Conservation (phyloP, 331 rosid genomes). For the Saraca asoca region DNA sequence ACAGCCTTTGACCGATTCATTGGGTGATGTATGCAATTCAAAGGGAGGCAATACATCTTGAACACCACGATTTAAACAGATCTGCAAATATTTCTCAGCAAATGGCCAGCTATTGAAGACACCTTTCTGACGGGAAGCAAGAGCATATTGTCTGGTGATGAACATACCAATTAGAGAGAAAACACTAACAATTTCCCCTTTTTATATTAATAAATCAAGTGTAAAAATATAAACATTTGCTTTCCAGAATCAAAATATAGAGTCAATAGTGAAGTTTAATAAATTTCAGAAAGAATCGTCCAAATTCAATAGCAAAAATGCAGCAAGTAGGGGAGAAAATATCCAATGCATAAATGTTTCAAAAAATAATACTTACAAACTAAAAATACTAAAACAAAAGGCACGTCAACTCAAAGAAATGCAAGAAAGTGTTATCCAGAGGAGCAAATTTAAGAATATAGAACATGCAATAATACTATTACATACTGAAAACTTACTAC, state of each 20-base stretch:
- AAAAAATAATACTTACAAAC: constrained; percentile 14
- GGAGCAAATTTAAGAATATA: constrained; percentile 7
- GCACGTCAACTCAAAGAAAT: constrained; percentile 1
- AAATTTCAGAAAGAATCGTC: constrained; percentile 6
- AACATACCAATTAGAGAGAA: not conserved
- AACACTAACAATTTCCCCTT: too few species aligned
- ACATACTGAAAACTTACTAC: not conserved
- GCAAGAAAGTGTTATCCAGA: constrained; percentile 6
- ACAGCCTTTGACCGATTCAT: constrained; percentile 33
- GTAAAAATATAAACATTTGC: too few species aligned
- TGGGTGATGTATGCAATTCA: too few species aligned
- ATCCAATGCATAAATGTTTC: not conserved
- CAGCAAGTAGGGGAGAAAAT: constrained; percentile 15
- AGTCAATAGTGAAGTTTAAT: not conserved
- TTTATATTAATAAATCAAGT: too few species aligned
- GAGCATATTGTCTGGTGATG: constrained; percentile 53
- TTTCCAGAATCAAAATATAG: not conserved
- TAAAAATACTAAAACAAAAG: constrained; percentile 10
- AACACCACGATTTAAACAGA: too few species aligned
- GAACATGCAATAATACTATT: constrained; percentile 36
- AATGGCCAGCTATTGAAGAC: constrained; percentile 61
- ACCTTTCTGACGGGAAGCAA: constrained; percentile 50
- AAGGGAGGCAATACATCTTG: too few species aligned
- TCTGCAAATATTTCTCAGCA: constrained; percentile 48
- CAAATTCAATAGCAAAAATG: not conserved